Percentiles rank a stretch among this genome's conserved stretches.
Conservation (phyloP, 768 basidiomycete species). For the Leccinum incarnatum region DNA sequence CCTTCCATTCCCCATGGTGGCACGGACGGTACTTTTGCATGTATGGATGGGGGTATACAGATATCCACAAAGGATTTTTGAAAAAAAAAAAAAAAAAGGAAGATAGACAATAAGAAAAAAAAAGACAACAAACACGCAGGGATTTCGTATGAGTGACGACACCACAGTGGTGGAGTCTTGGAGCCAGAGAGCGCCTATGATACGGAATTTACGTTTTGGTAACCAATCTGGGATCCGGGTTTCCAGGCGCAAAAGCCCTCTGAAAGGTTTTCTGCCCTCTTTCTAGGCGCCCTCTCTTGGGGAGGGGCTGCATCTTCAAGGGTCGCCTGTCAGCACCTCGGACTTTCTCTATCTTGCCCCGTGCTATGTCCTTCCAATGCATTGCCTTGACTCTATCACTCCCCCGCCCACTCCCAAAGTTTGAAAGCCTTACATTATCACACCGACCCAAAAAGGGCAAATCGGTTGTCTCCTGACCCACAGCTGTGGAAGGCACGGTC, state of each 20-base stretch:
- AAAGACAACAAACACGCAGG: background rate
- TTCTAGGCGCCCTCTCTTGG: background rate
- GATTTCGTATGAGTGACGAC: background rate
- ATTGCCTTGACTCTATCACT: conserved; percentile 1
- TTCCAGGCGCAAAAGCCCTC: background rate
- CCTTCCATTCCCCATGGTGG: conserved; percentile 5
- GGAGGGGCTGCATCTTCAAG: background rate
- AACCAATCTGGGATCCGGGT: conserved; percentile 6
- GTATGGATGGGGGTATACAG: background rate
- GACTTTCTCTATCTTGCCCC: background rate
- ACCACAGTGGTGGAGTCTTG: background rate
- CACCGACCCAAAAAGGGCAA: conserved; percentile 6
- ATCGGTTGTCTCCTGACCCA: conserved; percentile 9
- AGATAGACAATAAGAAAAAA: background rate
- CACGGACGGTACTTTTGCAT: background rate
- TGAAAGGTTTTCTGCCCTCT: background rate
- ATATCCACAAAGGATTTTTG: background rate
- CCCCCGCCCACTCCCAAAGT: background rate
- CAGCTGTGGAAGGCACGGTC: background rate
- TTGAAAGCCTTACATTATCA: background rate
- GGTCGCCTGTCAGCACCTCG: background rate
- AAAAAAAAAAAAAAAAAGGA: background rate
- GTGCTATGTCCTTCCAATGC: background rate
- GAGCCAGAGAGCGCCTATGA: background rate
- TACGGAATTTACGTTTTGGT: background rate